Base-by-base conservation (phyloP, 192 early-diverging fungal genomes). In the Jimgerdemannia flammicorona region DNA sequence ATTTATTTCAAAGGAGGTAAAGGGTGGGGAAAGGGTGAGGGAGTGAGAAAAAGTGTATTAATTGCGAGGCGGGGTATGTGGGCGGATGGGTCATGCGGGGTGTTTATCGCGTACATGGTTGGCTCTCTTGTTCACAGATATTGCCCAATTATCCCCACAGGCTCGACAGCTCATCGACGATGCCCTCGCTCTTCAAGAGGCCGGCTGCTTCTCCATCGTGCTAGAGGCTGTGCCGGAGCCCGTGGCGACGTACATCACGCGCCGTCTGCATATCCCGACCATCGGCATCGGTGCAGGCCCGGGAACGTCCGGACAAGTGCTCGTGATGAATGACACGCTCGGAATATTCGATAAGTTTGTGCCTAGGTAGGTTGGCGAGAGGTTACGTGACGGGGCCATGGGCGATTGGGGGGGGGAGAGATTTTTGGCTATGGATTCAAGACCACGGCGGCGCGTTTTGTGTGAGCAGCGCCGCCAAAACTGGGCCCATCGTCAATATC, bases 241-340 rank as follows among this genome's bases (percentile, higher is more conserved):
- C n/a, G 94, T 99, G 11, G 98, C 96, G 3, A 83, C 84, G n/a
- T 87, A 91, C 44, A 91, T 98, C 68, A 99, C 97, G 1, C 75
- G 89, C 29, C 75, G 87, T 49, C 80, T 99, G 41, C 70, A 69
- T 3, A 89, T 98, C 49, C 97, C 97, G 7, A 99, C 97, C 8
- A 98, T 99, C 74, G 98, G 98, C 11, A 99, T 99, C 78, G 98
- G 98, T 64, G 96, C 98, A 6, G 97, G 97, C 7, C 72, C 87
- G 14, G 82, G 88, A 0, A 93, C 92, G 11, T 96, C 94, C 19
- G 98, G 98, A 18, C 98, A 99, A 81, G 97, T 98, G 44, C 83
- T 99, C 64, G 97, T 99, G 29, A 86, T 91, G 71, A 86, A 93
- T 75, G 98, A 99, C 77, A 93, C 93, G 86, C 75, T 98, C 29